Evolutionary conservation across 2,329 filamentous ascomycete genomes (phyloP).

Genomic region (Epichloe hybrida): DNA sequence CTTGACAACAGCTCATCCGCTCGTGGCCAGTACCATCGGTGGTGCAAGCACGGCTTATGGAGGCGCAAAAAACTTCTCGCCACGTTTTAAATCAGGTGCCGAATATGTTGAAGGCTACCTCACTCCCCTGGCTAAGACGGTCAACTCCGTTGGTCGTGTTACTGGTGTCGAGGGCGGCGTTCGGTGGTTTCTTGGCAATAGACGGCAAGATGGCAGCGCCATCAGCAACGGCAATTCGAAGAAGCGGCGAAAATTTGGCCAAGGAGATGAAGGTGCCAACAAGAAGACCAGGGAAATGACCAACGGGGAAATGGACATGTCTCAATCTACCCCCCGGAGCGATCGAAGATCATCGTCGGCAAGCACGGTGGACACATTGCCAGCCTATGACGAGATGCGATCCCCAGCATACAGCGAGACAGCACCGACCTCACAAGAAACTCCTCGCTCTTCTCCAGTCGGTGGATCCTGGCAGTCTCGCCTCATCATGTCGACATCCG

Average conservation of each 20-base stretch:
- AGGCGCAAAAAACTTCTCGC: slow-evolving; percentile 79
- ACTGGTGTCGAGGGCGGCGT: slow-evolving; percentile 83
- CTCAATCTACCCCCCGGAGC: slow-evolving; percentile 14
- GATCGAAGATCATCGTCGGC: slow-evolving; percentile 47
- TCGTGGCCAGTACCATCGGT: slow-evolving; percentile 74
- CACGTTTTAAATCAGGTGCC: slow-evolving; percentile 75
- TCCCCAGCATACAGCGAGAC: slow-evolving; percentile 63
- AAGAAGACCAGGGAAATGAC: slow-evolving; percentile 6
- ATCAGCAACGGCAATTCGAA: slow-evolving; percentile 34
- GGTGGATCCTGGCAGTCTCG: slow-evolving; percentile 58
- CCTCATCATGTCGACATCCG: slow-evolving; percentile 80
- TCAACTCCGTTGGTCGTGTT: slow-evolving; percentile 67
- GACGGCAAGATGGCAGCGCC: slow-evolving; percentile 33
- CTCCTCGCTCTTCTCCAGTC: slow-evolving; percentile 16
- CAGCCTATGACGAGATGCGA: slow-evolving; percentile 68
- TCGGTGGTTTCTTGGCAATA: slow-evolving; percentile 63
- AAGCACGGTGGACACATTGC: slow-evolving; percentile 61
- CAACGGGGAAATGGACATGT: slow-evolving; percentile 11
- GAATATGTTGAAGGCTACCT: slow-evolving; percentile 85
- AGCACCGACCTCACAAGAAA: slow-evolving; percentile 18
- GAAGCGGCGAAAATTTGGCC: slow-evolving; percentile 46
- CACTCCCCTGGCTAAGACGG: slow-evolving; percentile 73
- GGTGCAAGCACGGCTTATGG: slow-evolving; percentile 76
- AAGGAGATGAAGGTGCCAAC: slow-evolving; percentile 19
- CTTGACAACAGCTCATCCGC: slow-evolving; percentile 75